phyloP scores from a whole-genome alignment of 257 asterid genomes.

The Solanum tarijense region DNA sequence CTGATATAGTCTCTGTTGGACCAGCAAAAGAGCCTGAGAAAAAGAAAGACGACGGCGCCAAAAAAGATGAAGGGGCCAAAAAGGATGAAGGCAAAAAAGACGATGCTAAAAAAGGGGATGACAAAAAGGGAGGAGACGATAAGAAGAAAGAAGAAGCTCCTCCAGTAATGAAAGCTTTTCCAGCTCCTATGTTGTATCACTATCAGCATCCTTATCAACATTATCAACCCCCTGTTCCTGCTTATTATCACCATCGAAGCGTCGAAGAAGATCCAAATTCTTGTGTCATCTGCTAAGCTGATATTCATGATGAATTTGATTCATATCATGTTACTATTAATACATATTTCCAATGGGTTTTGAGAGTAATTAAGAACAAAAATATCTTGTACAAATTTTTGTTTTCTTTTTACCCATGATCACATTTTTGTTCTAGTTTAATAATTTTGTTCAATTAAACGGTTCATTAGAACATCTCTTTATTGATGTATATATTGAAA shows the following conservation, averaged over 20 bases:
- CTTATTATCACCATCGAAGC: conserved; percentile 8
- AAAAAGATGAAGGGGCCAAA: conserved; percentile 13
- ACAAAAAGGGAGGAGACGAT: conserved; percentile 17
- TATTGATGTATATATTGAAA: background rate
- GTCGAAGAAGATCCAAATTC: conserved; percentile 36
- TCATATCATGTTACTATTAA: background rate
- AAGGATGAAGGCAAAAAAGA: background rate
- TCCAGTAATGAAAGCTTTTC: conserved; percentile 18
- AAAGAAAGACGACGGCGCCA: conserved; percentile 31
- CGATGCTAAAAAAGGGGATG: background rate
- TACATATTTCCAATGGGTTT: background rate
- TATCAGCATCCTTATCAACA: conserved; percentile 22
- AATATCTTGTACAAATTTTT: background rate
- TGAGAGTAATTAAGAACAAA: background rate
- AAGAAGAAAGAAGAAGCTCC: conserved; percentile 24
- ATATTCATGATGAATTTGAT: background rate
- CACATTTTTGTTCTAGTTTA: background rate
- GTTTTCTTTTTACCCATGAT: background rate
- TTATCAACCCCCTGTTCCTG: conserved; percentile 12
- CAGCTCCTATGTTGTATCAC: conserved; percentile 4
- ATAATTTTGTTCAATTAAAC: background rate
- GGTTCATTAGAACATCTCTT: background rate
- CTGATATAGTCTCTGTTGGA: conserved; percentile 57
- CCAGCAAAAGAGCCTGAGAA: conserved; percentile 75
- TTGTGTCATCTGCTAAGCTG: conserved; percentile 12